These are phyloP conservation scores for Hirsutella minnesotensis DNA, from an alignment of 2,329 filamentous ascomycete genomes.

Conservation along the genomic window DNA sequence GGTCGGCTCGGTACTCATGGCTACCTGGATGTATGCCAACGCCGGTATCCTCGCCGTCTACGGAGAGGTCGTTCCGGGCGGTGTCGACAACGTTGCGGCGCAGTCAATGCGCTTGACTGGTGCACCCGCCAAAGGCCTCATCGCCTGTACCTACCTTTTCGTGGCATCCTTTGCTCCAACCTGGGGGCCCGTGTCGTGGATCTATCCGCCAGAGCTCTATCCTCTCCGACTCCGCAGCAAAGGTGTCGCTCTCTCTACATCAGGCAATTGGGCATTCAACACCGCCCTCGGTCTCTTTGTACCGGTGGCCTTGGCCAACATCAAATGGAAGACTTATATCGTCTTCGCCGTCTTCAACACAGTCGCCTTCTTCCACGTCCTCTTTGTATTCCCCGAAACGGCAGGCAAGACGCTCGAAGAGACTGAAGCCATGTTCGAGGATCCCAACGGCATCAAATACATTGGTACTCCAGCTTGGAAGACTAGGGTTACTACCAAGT, in stretches of 20 bases:
- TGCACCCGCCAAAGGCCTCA: slow-evolving; percentile 45
- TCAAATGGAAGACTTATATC: slow-evolving; percentile 39
- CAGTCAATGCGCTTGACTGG: slow-evolving; percentile 34
- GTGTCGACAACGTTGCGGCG: slow-evolving; percentile 30
- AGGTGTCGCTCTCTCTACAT: slow-evolving; percentile 39
- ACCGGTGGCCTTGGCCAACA: slow-evolving; percentile 24
- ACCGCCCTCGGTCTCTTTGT: slow-evolving; percentile 26
- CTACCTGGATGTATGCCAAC: slow-evolving; percentile 43
- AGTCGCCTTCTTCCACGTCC: slow-evolving; percentile 36
- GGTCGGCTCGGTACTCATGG: slow-evolving; percentile 55
- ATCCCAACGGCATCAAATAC: slow-evolving; percentile 17
- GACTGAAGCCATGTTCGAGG: slow-evolving; percentile 35
- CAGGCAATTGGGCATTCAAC: slow-evolving; percentile 30
- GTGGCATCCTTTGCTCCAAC: slow-evolving; percentile 37
- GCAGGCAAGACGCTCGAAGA: slow-evolving; percentile 43
- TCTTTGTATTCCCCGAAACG: slow-evolving; percentile 46
- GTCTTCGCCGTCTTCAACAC: slow-evolving; percentile 40
- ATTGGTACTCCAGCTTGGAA: slow-evolving; percentile 21
- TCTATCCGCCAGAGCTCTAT: slow-evolving; percentile 47
- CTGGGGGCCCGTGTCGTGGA: slow-evolving; percentile 38
- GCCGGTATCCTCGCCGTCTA: slow-evolving; percentile 38
- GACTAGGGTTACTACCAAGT: slow-evolving; percentile 12
- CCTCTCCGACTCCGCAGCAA: slow-evolving; percentile 37
- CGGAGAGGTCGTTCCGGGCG: slow-evolving; percentile 27
- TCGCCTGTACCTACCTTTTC: slow-evolving; percentile 55